A percentile compares a stretch with the other conserved stretches of the same genome.
These are phyloP conservation scores for Diplodia intermedia DNA, from an alignment of 2,329 filamentous ascomycete genomes.

Conservation along the genomic window DNA sequence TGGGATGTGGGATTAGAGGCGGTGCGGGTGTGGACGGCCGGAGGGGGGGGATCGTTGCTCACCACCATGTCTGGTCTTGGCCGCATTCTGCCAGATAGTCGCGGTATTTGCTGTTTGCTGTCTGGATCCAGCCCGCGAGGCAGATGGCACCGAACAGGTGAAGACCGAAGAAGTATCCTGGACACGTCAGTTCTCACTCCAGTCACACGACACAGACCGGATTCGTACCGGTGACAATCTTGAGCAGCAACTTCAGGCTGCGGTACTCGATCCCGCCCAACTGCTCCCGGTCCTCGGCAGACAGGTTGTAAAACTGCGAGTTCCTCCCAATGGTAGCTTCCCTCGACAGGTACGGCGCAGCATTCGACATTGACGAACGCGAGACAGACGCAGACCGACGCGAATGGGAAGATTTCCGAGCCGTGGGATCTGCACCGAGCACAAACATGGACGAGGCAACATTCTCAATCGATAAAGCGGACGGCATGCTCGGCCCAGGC, in stretches of 20 bases:
- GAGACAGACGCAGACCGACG: not conserved
- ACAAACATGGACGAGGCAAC: conserved; percentile 53
- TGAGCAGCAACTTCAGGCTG: conserved; percentile 57
- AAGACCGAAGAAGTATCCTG: conserved; percentile 55
- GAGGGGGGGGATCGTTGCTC: conserved; percentile 36
- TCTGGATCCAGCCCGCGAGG: conserved; percentile 58
- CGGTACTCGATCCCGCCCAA: conserved; percentile 62
- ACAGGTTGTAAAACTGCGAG: conserved; percentile 55
- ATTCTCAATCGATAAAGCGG: conserved; percentile 49
- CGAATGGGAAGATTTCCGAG: conserved; percentile 4
- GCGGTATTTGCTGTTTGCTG: conserved; percentile 47
- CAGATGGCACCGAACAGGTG: conserved; percentile 58
- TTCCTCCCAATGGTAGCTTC: conserved; percentile 56
- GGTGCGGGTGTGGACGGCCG: not conserved
- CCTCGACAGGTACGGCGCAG: conserved; percentile 51
- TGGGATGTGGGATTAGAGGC: conserved; percentile 6
- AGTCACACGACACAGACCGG: conserved; percentile 35
- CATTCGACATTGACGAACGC: conserved; percentile 29
- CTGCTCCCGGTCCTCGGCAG: conserved; percentile 51
- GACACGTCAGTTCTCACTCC: conserved; percentile 11
- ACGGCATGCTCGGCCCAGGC: conserved; percentile 36
- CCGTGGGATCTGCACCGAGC: conserved; percentile 40
- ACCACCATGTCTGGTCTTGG: conserved; percentile 59
- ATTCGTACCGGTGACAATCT: conserved; percentile 52
- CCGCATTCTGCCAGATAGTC: conserved; percentile 51